Conservation (phyloP, 164 flowering plant species). For the Berberis thunbergii region DNA sequence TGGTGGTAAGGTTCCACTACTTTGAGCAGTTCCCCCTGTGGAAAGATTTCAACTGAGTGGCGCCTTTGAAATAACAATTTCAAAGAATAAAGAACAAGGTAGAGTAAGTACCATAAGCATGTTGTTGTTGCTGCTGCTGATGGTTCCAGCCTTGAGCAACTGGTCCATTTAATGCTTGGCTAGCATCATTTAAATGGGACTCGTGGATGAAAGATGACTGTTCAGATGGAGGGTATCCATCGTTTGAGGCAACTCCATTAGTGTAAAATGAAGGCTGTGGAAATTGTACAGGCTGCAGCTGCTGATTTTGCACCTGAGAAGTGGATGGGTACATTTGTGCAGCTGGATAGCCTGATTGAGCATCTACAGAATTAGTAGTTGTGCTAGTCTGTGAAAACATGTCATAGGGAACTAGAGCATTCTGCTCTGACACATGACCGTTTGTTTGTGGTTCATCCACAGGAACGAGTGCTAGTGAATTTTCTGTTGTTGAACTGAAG, state of each 20-base stretch:
- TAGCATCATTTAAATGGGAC: not conserved
- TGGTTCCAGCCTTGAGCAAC: slow-evolving; percentile 20
- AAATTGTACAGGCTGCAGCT: slow-evolving; percentile 19
- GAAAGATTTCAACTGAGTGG: not conserved
- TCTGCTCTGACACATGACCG: slow-evolving; percentile 41
- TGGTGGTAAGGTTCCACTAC: slow-evolving; percentile 53
- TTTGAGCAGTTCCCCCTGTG: slow-evolving; percentile 33
- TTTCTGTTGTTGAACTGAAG: slow-evolving; percentile 44
- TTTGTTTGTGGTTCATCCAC: slow-evolving; percentile 43
- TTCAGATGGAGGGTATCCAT: slow-evolving; percentile 22
- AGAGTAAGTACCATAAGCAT: slow-evolving; percentile 15
- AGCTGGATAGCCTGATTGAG: slow-evolving; percentile 25
- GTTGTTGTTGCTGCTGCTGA: slow-evolving; percentile 14
- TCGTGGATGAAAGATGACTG: not conserved
- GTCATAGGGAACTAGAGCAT: slow-evolving; percentile 72
- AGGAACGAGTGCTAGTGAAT: slow-evolving; percentile 77
- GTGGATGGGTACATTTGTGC: slow-evolving; percentile 28
- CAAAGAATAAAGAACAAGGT: not conserved
- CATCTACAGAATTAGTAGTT: slow-evolving; percentile 18
- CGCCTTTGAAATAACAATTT: not conserved
- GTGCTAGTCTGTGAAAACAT: slow-evolving; percentile 37
- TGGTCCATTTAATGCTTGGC: slow-evolving; percentile 59
- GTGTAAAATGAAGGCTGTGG: slow-evolving; percentile 28
- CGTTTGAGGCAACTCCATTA: slow-evolving; percentile 46
- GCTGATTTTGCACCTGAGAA: slow-evolving; percentile 45